These are phyloP conservation scores for Lasiodiplodia theobromae DNA, from an alignment of 2,329 filamentous ascomycete genomes.

Conservation along the genomic window DNA sequence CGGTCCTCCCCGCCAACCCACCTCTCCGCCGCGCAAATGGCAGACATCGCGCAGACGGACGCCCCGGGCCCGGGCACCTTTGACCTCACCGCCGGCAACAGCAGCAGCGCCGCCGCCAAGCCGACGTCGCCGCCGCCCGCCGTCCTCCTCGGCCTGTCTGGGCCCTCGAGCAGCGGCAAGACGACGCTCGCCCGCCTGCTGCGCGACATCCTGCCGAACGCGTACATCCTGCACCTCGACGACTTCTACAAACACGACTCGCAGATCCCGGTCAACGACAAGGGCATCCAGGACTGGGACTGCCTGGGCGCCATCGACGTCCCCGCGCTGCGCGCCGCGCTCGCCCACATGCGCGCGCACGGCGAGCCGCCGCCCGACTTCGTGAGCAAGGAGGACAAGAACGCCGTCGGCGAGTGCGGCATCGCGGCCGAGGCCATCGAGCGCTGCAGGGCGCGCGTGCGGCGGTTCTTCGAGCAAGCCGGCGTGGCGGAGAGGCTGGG, in stretches of 20 bases:
- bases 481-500: slow-evolving; percentile 31
- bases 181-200: slow-evolving; percentile 89
- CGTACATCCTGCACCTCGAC: slow-evolving; percentile 91
- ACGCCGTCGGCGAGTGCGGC: slow-evolving; percentile 55
- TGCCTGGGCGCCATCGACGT: slow-evolving; percentile 81
- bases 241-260: slow-evolving; percentile 90
- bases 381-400: slow-evolving; percentile 66
- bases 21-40: neutral
- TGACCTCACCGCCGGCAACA: slow-evolving; percentile 1
- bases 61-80: slow-evolving; percentile 2
- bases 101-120: neutral
- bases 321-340: slow-evolving; percentile 68
- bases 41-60: slow-evolving; percentile 7
- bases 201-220: slow-evolving; percentile 74
- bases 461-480: neutral
- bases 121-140: slow-evolving; percentile 32
- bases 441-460: slow-evolving; percentile 40
- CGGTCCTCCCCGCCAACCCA: neutral
- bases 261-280: slow-evolving; percentile 61
- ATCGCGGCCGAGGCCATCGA: slow-evolving; percentile 45
- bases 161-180: slow-evolving; percentile 92
- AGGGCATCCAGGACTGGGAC: slow-evolving; percentile 84
- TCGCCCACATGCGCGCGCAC: slow-evolving; percentile 73
- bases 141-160: slow-evolving; percentile 81
- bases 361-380: slow-evolving; percentile 65